These are phyloP conservation scores for Xerocomus spinulosus DNA, from an alignment of 768 basidiomycete genomes.

Conservation along the genomic window DNA sequence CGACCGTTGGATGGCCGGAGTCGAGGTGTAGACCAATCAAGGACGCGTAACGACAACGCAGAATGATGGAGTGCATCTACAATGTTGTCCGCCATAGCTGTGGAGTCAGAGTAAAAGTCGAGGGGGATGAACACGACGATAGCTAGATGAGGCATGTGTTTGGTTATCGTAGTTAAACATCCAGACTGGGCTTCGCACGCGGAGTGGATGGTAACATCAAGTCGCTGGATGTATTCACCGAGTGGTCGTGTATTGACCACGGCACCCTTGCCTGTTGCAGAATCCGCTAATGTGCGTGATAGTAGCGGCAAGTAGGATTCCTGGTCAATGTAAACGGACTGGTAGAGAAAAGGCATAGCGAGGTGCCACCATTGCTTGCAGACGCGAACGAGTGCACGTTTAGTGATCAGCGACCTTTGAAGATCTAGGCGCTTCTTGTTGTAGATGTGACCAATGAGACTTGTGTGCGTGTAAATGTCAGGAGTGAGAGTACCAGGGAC, in stretches of 20 bases:
- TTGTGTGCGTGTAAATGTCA: too few species aligned
- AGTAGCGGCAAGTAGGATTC: conserved; percentile 17
- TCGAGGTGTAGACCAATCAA: conserved; percentile 13
- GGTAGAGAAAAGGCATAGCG: conserved; percentile 21
- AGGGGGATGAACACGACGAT: conserved; percentile 16
- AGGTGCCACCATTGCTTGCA: conserved; percentile 28
- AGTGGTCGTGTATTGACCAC: conserved; percentile 9
- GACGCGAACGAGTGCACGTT: conserved; percentile 25
- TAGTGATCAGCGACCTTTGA: conserved; percentile 20
- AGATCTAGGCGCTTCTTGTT: too few species aligned
- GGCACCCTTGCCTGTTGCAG: conserved; percentile 6
- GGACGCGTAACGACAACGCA: conserved; percentile 17
- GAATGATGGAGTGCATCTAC: conserved; percentile 12
- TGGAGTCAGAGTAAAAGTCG: neutral
- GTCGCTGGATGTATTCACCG: conserved; percentile 21
- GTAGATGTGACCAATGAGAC: too few species aligned
- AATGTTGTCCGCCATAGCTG: conserved; percentile 1
- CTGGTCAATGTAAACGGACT: conserved; percentile 21
- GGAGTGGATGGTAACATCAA: conserved; percentile 18
- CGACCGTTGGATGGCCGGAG: neutral
- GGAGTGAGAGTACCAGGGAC: too few species aligned
- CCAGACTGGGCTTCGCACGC: conserved; percentile 1
- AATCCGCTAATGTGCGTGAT: conserved; percentile 9
- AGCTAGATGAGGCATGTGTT: conserved; percentile 16
- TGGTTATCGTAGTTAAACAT: conserved; percentile 9